A percentile compares a stretch with the other conserved stretches of the same genome.
Evolutionary conservation across 2,329 filamentous ascomycete genomes (phyloP).

Genomic region (Trichoderma sp.): DNA sequence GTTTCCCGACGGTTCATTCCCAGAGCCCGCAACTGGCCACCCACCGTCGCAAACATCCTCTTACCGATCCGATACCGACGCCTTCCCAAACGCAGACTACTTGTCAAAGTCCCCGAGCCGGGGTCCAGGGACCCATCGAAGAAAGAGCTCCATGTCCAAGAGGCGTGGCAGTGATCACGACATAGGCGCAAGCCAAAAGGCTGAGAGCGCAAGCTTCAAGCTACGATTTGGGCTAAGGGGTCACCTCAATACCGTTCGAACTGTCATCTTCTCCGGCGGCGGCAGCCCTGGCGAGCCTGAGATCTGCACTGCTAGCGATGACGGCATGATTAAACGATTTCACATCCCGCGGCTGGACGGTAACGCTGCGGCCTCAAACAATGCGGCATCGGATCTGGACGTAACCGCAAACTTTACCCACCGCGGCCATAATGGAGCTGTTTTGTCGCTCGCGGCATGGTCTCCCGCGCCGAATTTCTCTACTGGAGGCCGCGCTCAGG

Average conservation of each 20-base stretch:
- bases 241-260: constrained; percentile 89
- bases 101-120: constrained; percentile 77
- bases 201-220: constrained; percentile 79
- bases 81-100: constrained; percentile 79
- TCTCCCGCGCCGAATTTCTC: constrained; percentile 85
- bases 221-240: constrained; percentile 88
- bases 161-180: constrained; percentile 69
- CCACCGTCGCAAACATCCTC: constrained; percentile 44
- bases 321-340: constrained; percentile 95
- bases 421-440: constrained; percentile 85
- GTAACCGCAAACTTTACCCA: constrained; percentile 94
- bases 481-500: constrained; percentile 80
- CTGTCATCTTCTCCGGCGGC: constrained; percentile 94
- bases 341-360: constrained; percentile 80
- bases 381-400: constrained; percentile 74
- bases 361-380: constrained; percentile 43
- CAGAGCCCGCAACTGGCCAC: constrained; percentile 51
- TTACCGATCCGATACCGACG: constrained; percentile 79
- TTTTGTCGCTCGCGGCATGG: constrained; percentile 83
- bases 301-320: constrained; percentile 93
- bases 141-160: constrained; percentile 76
- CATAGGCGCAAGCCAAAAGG: constrained; percentile 52
- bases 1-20: constrained; percentile 75
- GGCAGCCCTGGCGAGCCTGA: constrained; percentile 94
- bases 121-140: constrained; percentile 65